Evolutionary conservation across 805 yeast species (phyloP).

Genomic region (Limtongozyma cylindracea): DNA sequence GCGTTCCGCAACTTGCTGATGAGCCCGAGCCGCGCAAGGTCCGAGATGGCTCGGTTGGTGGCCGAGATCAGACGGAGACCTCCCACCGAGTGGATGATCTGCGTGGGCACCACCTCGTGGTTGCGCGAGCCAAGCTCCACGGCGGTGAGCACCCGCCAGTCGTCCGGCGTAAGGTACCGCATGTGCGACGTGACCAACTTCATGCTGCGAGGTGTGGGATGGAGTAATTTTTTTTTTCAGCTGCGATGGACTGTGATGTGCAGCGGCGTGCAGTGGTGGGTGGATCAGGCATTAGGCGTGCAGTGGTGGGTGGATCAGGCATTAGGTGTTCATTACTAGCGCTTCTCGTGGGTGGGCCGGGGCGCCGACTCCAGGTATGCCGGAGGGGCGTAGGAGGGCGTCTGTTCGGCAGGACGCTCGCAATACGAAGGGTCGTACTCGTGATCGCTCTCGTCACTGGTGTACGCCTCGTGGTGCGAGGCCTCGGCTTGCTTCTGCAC

Average conservation of each 20-base stretch:
- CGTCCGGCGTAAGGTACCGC: conserved; percentile 81
- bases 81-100: conserved; percentile 56
- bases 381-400: too few relatives aligned
- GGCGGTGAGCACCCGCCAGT: conserved; percentile 70
- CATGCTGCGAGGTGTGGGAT: conserved; percentile 21
- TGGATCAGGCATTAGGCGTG: conserved; percentile 1
- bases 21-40: conserved; percentile 66
- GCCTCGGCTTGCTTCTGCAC: too few relatives aligned
- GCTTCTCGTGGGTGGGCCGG: conserved; percentile 1
- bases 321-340: conserved; percentile 1
- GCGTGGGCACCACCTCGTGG: conserved; percentile 88
- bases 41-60: conserved; percentile 57
- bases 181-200: conserved; percentile 81
- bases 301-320: background rate
- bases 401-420: too few relatives aligned
- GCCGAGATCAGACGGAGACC: conserved; percentile 53
- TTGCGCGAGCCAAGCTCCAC: conserved; percentile 77
- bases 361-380: conserved; percentile 1
- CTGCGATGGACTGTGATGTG: background rate
- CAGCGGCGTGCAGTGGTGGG: background rate
- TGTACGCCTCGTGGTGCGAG: too few relatives aligned
- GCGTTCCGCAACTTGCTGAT: conserved; percentile 68
- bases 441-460: too few relatives aligned
- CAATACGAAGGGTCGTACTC: too few relatives aligned
- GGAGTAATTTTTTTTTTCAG: conserved; percentile 2